phyloP scores from a whole-genome alignment of 495 filamentous ascomycete genomes.

The Hyaloscypha bicolor region DNA sequence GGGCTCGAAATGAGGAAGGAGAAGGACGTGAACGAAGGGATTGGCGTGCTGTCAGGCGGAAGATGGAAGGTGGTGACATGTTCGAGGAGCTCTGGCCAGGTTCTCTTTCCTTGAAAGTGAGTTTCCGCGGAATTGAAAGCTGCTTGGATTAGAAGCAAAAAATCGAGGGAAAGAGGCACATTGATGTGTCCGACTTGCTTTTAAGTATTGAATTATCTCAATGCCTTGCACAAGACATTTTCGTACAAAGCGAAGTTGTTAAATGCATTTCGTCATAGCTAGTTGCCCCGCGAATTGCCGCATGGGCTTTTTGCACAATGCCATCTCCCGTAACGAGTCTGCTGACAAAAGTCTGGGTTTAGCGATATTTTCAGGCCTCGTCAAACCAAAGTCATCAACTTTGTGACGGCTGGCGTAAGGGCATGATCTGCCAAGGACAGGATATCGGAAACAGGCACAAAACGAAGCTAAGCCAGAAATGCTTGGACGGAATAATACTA shows the following conservation, averaged over 20 bases:
- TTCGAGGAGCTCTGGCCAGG: not conserved
- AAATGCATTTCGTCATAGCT: slow-evolving; percentile 1
- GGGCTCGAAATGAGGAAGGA: not conserved
- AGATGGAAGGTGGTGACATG: slow-evolving; percentile 8
- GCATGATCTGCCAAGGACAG: too few species aligned
- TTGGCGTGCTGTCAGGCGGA: slow-evolving; percentile 1
- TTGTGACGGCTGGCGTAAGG: too few species aligned
- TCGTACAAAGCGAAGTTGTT: not conserved
- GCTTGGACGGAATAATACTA: too few species aligned
- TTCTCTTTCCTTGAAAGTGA: not conserved
- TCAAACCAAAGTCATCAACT: too few species aligned
- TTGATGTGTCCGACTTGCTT: not conserved
- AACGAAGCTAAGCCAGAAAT: too few species aligned
- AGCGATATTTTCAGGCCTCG: too few species aligned
- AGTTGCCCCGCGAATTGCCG: not conserved
- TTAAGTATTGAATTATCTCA: not conserved
- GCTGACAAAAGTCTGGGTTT: too few species aligned
- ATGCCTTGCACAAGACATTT: not conserved
- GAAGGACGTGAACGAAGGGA: not conserved
- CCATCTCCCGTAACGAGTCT: too few species aligned
- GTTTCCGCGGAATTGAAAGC: not conserved
- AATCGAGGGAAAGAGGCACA: not conserved
- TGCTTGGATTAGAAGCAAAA: not conserved
- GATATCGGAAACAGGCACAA: too few species aligned
- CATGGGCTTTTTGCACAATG: not conserved